Conservation (phyloP, 495 filamentous ascomycete species). For the Podospora australis region DNA sequence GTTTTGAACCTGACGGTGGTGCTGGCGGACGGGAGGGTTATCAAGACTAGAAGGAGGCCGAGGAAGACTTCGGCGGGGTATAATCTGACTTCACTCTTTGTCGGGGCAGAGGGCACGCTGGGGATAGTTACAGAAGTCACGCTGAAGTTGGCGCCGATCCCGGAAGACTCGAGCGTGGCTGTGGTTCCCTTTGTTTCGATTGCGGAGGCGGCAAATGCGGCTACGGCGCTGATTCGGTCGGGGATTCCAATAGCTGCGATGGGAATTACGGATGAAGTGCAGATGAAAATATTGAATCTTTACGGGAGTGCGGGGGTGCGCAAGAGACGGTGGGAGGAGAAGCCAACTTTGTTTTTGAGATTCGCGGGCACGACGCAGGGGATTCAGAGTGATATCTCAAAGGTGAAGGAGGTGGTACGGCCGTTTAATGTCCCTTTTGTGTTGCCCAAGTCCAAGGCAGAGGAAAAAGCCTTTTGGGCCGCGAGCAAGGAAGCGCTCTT, state of each 20-base stretch:
- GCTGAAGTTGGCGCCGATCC: constrained; percentile 59
- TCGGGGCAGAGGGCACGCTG: constrained; percentile 89
- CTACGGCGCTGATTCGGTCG: constrained; percentile 55
- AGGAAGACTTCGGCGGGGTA: constrained; percentile 72
- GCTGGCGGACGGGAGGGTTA: constrained; percentile 65
- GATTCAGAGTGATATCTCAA: constrained; percentile 36
- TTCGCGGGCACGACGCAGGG: constrained; percentile 25
- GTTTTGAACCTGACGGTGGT: constrained; percentile 73
- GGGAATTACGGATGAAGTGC: constrained; percentile 67
- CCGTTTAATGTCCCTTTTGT: constrained; percentile 34
- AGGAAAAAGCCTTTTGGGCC: constrained; percentile 58
- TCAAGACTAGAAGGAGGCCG: constrained; percentile 67
- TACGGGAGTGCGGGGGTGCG: constrained; percentile 48
- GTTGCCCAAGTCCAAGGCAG: constrained; percentile 52
- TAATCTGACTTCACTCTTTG: constrained; percentile 76
- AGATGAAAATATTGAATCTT: constrained; percentile 67
- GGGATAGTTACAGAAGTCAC: constrained; percentile 84
- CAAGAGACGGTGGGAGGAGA: constrained; percentile 49
- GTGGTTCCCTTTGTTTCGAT: constrained; percentile 58
- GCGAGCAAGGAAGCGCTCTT: constrained; percentile 64
- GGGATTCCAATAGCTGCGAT: constrained; percentile 62
- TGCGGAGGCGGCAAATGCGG: constrained; percentile 55
- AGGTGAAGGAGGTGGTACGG: constrained; percentile 36
- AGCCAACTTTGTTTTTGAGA: constrained; percentile 70
- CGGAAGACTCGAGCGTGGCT: constrained; percentile 57